phyloP scores from a whole-genome alignment of 75 land plant species.

The Sequoiadendron giganteum region DNA sequence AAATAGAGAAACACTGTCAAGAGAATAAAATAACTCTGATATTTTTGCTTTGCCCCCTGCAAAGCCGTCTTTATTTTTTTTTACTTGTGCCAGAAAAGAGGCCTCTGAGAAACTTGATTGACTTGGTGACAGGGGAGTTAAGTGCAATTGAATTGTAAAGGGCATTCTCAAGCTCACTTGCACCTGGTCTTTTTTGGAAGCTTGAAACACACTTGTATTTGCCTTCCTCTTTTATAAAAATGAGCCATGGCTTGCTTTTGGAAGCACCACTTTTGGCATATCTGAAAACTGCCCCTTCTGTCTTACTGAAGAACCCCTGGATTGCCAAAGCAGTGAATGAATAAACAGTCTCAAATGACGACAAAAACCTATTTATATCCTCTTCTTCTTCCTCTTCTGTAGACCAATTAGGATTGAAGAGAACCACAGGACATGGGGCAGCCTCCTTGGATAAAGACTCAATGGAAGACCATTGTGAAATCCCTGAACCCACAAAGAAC shows the following conservation, averaged over 20 bases:
- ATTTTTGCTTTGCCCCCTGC: background rate
- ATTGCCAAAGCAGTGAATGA: constrained; percentile 85
- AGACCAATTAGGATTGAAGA: constrained; percentile 83
- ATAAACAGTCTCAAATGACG: constrained; percentile 80
- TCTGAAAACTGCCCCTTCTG: constrained; percentile 72
- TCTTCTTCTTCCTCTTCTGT: constrained; percentile 55
- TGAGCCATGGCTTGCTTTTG: constrained; percentile 61
- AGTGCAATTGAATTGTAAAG: constrained; percentile 82
- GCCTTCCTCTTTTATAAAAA: constrained; percentile 70
- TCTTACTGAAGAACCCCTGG: constrained; percentile 67
- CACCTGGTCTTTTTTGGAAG: constrained; percentile 57
- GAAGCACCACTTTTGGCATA: constrained; percentile 54
- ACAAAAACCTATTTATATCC: constrained; percentile 38
- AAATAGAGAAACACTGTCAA: background rate
- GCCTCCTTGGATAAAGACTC: constrained; percentile 27
- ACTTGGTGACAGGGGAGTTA: constrained; percentile 91
- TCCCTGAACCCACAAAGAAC: constrained; percentile 55
- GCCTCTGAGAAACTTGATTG: constrained; percentile 72
- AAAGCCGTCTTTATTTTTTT: constrained; percentile 28
- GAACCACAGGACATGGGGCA: constrained; percentile 61
- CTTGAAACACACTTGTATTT: constrained; percentile 53
- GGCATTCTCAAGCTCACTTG: constrained; percentile 80
- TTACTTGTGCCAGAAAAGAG: constrained; percentile 55
- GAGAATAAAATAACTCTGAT: background rate
- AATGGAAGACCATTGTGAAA: constrained; percentile 32